A percentile compares a stretch with the other conserved stretches of the same genome.
Conservation (phyloP, 192 early-diverging fungal species). For the Gryganskiella cystojenkinii region DNA sequence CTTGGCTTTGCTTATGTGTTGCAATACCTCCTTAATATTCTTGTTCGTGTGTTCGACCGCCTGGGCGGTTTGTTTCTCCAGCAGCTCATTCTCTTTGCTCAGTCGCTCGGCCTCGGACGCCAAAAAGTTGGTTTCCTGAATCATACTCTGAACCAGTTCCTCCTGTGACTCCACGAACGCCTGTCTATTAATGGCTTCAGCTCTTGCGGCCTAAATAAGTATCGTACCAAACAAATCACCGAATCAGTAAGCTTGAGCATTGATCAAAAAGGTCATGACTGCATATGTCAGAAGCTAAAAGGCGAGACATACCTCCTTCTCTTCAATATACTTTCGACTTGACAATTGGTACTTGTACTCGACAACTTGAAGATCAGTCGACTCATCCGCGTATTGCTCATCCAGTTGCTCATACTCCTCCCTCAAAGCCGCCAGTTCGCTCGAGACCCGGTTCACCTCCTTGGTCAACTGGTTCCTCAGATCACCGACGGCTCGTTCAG, state of each 20-base stretch:
- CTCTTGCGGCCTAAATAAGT: slow-evolving; percentile 24
- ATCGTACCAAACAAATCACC: too few species aligned
- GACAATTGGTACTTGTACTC: slow-evolving; percentile 18
- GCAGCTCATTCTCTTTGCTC: slow-evolving; percentile 20
- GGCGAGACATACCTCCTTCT: slow-evolving; percentile 35
- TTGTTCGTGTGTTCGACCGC: slow-evolving; percentile 19
- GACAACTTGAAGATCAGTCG: slow-evolving; percentile 10
- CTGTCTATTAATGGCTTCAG: slow-evolving; percentile 17
- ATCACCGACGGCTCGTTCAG: slow-evolving; percentile 21
- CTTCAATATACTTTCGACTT: slow-evolving; percentile 39
- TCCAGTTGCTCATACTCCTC: slow-evolving; percentile 34
- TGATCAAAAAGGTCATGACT: neutral
- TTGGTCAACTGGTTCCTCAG: slow-evolving; percentile 34
- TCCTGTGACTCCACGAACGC: slow-evolving; percentile 13
- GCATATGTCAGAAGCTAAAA: neutral
- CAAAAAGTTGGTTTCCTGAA: slow-evolving; percentile 19
- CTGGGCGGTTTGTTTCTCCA: slow-evolving; percentile 35
- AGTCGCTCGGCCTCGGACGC: slow-evolving; percentile 29
- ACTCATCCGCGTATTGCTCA: slow-evolving; percentile 28
- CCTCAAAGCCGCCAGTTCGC: slow-evolving; percentile 10
- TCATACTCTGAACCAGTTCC: slow-evolving; percentile 25
- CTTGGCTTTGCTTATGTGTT: slow-evolving; percentile 16
- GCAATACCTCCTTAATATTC: slow-evolving; percentile 18
- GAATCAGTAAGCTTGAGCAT: neutral
- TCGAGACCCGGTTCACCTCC: slow-evolving; percentile 14